These are phyloP conservation scores for Diaporthe ilicicola DNA, from an alignment of 2,329 filamentous ascomycete genomes.

Conservation along the genomic window DNA sequence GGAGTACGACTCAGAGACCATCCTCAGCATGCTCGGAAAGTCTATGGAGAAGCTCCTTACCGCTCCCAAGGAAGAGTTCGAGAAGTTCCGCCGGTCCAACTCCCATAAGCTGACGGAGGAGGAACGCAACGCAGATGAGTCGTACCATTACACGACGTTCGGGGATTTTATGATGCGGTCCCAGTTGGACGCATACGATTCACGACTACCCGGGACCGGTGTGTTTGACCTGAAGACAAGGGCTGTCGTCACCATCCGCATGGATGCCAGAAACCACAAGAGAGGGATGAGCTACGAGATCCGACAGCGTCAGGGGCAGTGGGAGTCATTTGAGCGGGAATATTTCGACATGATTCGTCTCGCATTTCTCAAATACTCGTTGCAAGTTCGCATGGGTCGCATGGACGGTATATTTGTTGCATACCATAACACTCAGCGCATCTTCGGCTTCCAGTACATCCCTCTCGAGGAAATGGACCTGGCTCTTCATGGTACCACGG, in stretches of 20 bases:
- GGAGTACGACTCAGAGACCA: slow-evolving; percentile 82
- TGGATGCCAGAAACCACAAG: slow-evolving; percentile 78
- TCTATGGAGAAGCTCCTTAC: slow-evolving; percentile 97
- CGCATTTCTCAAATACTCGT: slow-evolving; percentile 94
- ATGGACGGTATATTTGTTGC: slow-evolving; percentile 99
- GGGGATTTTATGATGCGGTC: slow-evolving; percentile 94
- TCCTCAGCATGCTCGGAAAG: slow-evolving; percentile 91
- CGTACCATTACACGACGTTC: slow-evolving; percentile 87
- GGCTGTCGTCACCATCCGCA: slow-evolving; percentile 89
- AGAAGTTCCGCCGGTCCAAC: slow-evolving; percentile 78
- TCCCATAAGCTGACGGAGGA: slow-evolving; percentile 76
- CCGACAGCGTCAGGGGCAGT: slow-evolving; percentile 76
- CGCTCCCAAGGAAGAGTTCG: slow-evolving; percentile 81
- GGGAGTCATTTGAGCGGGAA: slow-evolving; percentile 92
- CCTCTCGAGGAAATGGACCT: slow-evolving; percentile 86
- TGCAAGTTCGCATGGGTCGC: slow-evolving; percentile 94
- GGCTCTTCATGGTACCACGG: slow-evolving; percentile 81
- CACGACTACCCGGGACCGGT: slow-evolving; percentile 85
- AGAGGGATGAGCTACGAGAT: slow-evolving; percentile 89
- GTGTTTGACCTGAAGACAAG: slow-evolving; percentile 98
- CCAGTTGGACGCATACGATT: slow-evolving; percentile 90
- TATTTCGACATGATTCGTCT: slow-evolving; percentile 97
- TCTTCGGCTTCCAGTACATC: slow-evolving; percentile 98
- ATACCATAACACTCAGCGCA: slow-evolving; percentile 92
- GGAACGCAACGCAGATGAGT: slow-evolving; percentile 75